A percentile compares a stretch with the other conserved stretches of the same genome.
Conservation (phyloP, 768 basidiomycete genomes). For the Termitomyces sp. region DNA sequence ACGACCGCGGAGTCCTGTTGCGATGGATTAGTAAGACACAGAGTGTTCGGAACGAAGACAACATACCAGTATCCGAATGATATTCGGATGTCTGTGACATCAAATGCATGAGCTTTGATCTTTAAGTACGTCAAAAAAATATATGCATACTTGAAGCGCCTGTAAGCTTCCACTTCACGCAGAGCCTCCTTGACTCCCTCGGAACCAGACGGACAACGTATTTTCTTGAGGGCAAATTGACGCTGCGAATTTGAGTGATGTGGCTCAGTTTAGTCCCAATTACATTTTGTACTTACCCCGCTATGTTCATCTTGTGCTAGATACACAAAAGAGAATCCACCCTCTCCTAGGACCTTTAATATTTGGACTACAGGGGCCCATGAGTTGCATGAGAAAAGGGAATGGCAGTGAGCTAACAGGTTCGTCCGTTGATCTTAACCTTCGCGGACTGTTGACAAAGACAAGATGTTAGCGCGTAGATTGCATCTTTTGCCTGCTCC, state of each 20-base stretch:
- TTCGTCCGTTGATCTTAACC: conserved; percentile 93
- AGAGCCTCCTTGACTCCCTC: conserved; percentile 88
- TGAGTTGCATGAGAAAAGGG: conserved; percentile 7
- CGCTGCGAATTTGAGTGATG: conserved; percentile 39
- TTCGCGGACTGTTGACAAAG: conserved; percentile 77
- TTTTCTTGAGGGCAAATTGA: conserved; percentile 96
- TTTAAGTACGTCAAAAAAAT: conserved; percentile 19
- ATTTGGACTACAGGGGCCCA: conserved; percentile 63
- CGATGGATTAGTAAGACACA: background rate
- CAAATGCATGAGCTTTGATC: background rate
- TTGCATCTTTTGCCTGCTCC: conserved; percentile 75
- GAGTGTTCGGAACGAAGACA: background rate
- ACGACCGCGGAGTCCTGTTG: conserved; percentile 86
- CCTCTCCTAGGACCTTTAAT: conserved; percentile 90
- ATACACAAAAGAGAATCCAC: conserved; percentile 92
- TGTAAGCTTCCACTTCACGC: conserved; percentile 89
- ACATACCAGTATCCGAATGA: conserved; percentile 83
- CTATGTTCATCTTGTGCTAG: conserved; percentile 82
- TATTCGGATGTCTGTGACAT: conserved; percentile 78
- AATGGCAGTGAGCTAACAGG: conserved; percentile 53
- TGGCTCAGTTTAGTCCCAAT: background rate
- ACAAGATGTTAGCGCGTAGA: conserved; percentile 79
- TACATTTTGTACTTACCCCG: conserved; percentile 44
- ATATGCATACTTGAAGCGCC: conserved; percentile 85
- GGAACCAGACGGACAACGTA: conserved; percentile 83